Evolutionary conservation across 805 yeast species (phyloP).

Genomic region (Zygoascus bituminiphila): DNA sequence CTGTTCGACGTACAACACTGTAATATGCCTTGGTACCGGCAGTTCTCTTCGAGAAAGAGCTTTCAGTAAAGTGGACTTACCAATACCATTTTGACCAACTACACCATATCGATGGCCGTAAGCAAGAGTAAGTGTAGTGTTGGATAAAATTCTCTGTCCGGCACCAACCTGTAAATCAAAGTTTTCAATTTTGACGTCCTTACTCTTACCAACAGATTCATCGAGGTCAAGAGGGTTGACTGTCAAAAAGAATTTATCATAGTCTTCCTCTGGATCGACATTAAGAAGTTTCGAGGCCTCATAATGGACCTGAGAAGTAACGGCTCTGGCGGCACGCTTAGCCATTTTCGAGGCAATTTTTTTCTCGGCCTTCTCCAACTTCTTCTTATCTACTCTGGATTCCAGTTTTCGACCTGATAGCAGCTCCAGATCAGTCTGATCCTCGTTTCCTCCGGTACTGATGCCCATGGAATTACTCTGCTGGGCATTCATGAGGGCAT

Average conservation of each 20-base stretch:
- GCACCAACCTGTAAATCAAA: constrained; percentile 94
- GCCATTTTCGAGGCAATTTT: constrained; percentile 97
- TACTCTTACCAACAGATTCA: constrained; percentile 64
- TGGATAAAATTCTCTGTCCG: constrained; percentile 85
- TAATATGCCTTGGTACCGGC: constrained; percentile 88
- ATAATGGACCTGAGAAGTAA: constrained; percentile 25
- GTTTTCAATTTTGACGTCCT: constrained; percentile 87
- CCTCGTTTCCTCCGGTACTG: constrained; percentile 73
- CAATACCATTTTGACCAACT: constrained; percentile 99
- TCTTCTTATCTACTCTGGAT: constrained; percentile 91
- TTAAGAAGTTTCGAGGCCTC: constrained; percentile 83
- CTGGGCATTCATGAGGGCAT: constrained; percentile 61
- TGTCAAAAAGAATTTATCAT: constrained; percentile 89
- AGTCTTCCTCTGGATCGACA: constrained; percentile 47
- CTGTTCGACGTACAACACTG: constrained; percentile 95
- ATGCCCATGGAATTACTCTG: constrained; percentile 59
- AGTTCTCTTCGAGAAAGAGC: constrained; percentile 93
- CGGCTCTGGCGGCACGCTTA: constrained; percentile 44
- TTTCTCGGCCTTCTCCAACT: constrained; percentile 93
- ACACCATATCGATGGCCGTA: constrained; percentile 94
- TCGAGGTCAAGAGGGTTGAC: constrained; percentile 91
- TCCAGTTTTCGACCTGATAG: constrained; percentile 80
- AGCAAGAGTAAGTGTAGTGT: constrained; percentile 77
- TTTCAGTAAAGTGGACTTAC: constrained; percentile 87
- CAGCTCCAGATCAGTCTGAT: constrained; percentile 79